Conservation (phyloP, 345 rosid species). For the Pistacia vera region DNA sequence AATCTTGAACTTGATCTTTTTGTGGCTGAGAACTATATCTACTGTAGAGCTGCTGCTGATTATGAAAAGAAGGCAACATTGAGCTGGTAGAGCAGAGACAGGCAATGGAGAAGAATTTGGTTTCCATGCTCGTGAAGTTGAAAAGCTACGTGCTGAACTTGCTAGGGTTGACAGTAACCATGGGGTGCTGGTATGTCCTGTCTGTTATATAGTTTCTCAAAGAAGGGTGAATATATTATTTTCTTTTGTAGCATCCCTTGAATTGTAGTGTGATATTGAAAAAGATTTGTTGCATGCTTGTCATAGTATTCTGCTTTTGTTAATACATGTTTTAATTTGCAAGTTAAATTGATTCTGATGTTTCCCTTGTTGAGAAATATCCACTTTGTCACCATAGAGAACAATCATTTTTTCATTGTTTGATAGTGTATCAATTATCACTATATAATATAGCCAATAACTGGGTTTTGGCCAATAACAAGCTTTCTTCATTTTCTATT, state of each 20-base stretch:
- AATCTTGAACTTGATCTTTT: slow-evolving; percentile 5
- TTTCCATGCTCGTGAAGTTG: slow-evolving; percentile 98
- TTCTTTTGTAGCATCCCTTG: slow-evolving; percentile 12
- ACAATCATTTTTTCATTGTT: not conserved
- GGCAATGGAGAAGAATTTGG: slow-evolving; percentile 90
- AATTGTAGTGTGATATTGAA: not conserved
- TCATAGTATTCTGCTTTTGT: not conserved
- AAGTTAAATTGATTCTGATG: not conserved
- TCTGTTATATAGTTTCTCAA: slow-evolving; percentile 16
- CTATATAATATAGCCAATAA: not conserved
- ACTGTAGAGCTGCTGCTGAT: slow-evolving; percentile 69
- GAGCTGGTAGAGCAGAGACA: slow-evolving; percentile 94
- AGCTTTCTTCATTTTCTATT: not conserved
- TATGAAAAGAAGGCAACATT: slow-evolving; percentile 90
- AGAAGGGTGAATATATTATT: not conserved
- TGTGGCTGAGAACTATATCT: not conserved
- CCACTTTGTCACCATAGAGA: not conserved
- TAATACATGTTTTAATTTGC: slow-evolving; percentile 1
- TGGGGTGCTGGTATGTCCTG: slow-evolving; percentile 68
- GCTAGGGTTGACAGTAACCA: slow-evolving; percentile 56
- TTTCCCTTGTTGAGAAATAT: not conserved
- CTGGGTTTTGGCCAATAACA: slow-evolving; percentile 3
- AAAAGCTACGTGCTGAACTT: slow-evolving; percentile 86
- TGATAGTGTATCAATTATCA: not conserved
- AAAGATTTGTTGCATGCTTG: slow-evolving; percentile 3